These are phyloP conservation scores for Aspergillus sp. DNA, from an alignment of 2,329 filamentous ascomycete species.

Conservation along the genomic window DNA sequence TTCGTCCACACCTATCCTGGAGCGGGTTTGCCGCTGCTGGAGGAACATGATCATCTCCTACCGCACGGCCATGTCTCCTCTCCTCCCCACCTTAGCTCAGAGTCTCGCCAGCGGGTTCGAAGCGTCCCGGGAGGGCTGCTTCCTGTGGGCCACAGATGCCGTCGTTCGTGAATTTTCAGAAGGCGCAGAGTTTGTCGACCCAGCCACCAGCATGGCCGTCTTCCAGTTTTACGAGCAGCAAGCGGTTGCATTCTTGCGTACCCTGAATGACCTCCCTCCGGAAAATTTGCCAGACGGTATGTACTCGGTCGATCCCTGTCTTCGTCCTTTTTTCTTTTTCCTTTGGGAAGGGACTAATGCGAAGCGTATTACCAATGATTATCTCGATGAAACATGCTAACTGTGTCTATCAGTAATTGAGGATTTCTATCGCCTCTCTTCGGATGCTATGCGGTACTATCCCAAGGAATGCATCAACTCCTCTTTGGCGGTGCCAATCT, in stretches of 20 bases:
- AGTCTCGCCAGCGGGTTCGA: conserved; percentile 85
- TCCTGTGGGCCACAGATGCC: conserved; percentile 96
- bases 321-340: not conserved
- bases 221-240: conserved; percentile 95
- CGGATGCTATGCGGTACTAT: conserved; percentile 91
- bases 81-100: conserved; percentile 81
- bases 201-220: conserved; percentile 79
- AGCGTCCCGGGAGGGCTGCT: conserved; percentile 85
- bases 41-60: conserved; percentile 96
- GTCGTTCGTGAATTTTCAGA: conserved; percentile 95
- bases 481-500: conserved; percentile 74
- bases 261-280: conserved; percentile 79
- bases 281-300: conserved; percentile 70
- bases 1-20: conserved; percentile 81
- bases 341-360: not conserved
- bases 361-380: not conserved
- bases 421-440: conserved; percentile 91
- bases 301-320: conserved; percentile 17
- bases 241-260: conserved; percentile 82
- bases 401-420: conserved; percentile 66
- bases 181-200: conserved; percentile 79
- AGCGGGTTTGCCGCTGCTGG: conserved; percentile 93
- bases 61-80: conserved; percentile 79
- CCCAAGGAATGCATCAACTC: conserved; percentile 80
- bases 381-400: conserved; percentile 8